Percentiles rank a stretch among this genome's conserved stretches.
Evolutionary conservation across 495 filamentous ascomycete species (phyloP).

Genomic region (Echria macrotheca): DNA sequence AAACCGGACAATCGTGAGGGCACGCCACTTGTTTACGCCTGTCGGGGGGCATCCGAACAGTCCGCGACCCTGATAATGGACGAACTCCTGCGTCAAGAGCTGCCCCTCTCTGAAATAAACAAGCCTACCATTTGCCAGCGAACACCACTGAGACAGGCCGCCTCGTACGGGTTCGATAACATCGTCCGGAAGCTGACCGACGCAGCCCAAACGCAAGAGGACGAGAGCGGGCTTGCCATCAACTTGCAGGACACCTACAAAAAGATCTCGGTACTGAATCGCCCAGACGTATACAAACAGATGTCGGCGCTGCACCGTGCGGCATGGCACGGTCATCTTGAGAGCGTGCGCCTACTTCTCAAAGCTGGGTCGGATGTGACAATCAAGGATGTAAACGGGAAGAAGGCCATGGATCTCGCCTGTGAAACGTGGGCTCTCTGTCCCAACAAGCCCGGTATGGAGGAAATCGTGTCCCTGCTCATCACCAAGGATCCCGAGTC

Average conservation of each 20-base stretch:
- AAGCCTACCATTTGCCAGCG: slow-evolving; percentile 6
- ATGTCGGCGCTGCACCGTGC: slow-evolving; percentile 29
- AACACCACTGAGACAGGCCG: slow-evolving; percentile 22
- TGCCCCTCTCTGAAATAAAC: slow-evolving; percentile 23
- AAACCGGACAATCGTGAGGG: slow-evolving; percentile 14
- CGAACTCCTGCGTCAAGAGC: slow-evolving; percentile 6
- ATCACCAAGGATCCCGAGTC: slow-evolving; percentile 8
- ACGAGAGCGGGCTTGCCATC: slow-evolving; percentile 8
- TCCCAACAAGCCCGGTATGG: slow-evolving; percentile 5
- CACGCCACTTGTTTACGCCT: slow-evolving; percentile 21
- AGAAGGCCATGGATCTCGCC: not conserved
- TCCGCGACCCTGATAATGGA: slow-evolving; percentile 17
- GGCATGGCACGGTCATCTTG: slow-evolving; percentile 16
- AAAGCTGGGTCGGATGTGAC: slow-evolving; percentile 3
- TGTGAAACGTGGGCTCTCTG: slow-evolving; percentile 19
- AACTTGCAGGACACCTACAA: slow-evolving; percentile 17
- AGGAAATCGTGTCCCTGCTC: slow-evolving; percentile 17
- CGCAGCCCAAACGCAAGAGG: not conserved
- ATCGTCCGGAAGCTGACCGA: slow-evolving; percentile 14
- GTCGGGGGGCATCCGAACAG: slow-evolving; percentile 11
- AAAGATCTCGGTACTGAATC: too few species aligned
- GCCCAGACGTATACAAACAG: too few species aligned
- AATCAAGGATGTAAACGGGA: too few species aligned
- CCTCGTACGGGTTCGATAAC: slow-evolving; percentile 15
- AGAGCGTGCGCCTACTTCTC: slow-evolving; percentile 16